Conservation (phyloP, 129 eudicot genomes). For the Flaveria linearis region DNA sequence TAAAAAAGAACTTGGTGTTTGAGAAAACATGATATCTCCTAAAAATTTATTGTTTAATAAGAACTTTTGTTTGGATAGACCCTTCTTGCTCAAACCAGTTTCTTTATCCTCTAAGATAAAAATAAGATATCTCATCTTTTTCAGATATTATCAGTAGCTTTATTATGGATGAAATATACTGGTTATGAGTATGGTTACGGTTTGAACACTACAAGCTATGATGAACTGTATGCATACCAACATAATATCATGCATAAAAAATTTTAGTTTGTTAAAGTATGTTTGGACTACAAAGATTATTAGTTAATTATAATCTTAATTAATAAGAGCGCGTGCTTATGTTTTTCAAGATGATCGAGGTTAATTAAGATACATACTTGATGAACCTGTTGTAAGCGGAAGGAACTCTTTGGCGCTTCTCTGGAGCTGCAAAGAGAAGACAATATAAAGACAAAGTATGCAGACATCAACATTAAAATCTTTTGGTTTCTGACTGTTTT, state of each 20-base stretch:
- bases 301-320: background rate
- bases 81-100: no score
- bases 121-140: no score
- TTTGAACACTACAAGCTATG: no score
- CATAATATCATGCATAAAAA: background rate
- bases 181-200: no score
- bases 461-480: constrained; percentile 42
- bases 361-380: constrained; percentile 57
- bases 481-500: constrained; percentile 54
- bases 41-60: no score
- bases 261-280: background rate
- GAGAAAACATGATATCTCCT: no score
- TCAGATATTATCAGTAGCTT: no score
- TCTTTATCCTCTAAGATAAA: no score
- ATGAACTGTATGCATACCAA: background rate
- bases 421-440: constrained; percentile 76
- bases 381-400: constrained; percentile 99
- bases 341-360: background rate
- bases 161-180: no score
- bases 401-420: constrained; percentile 99
- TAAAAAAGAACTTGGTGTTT: no score
- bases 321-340: background rate
- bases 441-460: constrained; percentile 48
- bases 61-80: no score
- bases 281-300: background rate